Percentiles rank a stretch among this genome's conserved stretches.
Conservation (phyloP, 2,329 filamentous ascomycete species). For the Exophiala mesophila region DNA sequence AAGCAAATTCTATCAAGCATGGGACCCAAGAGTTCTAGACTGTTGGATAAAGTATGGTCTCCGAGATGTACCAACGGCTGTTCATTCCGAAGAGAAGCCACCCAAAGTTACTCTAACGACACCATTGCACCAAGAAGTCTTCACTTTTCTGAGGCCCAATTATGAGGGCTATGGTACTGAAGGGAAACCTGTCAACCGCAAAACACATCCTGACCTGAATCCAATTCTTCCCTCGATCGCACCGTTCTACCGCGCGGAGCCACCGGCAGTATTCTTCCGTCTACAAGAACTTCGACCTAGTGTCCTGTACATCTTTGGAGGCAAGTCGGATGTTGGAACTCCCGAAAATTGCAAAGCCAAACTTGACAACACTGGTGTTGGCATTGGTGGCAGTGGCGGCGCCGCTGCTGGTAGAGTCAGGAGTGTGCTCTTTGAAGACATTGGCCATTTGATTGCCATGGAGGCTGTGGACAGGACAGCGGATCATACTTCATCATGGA, state of each 20-base stretch:
- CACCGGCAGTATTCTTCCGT: slow-evolving; percentile 34
- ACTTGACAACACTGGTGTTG: slow-evolving; percentile 36
- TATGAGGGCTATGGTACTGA: slow-evolving; percentile 59
- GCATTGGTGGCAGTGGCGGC: slow-evolving; percentile 43
- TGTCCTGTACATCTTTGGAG: slow-evolving; percentile 43
- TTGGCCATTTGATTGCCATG: slow-evolving; percentile 28
- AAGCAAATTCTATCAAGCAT: slow-evolving; percentile 71
- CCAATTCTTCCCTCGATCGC: slow-evolving; percentile 28
- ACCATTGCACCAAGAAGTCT: slow-evolving; percentile 80
- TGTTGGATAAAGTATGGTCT: slow-evolving; percentile 69
- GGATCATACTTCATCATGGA: slow-evolving; percentile 20
- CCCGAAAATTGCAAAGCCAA: slow-evolving; percentile 38
- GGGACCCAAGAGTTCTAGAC: slow-evolving; percentile 76
- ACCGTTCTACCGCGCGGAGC: slow-evolving; percentile 44
- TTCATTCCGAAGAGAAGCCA: slow-evolving; percentile 49
- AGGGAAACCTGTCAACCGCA: slow-evolving; percentile 34
- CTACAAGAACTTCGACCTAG: slow-evolving; percentile 42
- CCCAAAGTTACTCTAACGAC: slow-evolving; percentile 66
- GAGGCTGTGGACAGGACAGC: slow-evolving; percentile 29
- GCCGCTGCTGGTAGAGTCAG: slow-evolving; percentile 47
- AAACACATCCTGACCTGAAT: slow-evolving; percentile 45
- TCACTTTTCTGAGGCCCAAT: slow-evolving; percentile 45
- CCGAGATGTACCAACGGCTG: slow-evolving; percentile 62
- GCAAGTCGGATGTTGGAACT: slow-evolving; percentile 38
- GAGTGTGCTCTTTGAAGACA: slow-evolving; percentile 24